phyloP scores from a whole-genome alignment of 805 yeast species.

The Saccharomycopsis amapae region DNA sequence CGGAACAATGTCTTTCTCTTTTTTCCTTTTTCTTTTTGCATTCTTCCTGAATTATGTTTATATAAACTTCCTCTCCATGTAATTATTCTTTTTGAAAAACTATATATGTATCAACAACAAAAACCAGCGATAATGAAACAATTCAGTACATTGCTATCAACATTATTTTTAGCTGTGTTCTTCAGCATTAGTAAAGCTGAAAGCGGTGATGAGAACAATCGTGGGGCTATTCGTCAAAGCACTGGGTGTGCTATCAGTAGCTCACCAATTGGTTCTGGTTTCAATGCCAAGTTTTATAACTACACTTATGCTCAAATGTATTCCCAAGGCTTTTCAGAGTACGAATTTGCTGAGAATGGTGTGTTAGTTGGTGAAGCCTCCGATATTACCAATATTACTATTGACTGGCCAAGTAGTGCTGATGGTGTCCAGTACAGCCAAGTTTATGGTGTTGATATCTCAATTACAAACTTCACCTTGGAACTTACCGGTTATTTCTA shows the following conservation, averaged over 20 bases:
- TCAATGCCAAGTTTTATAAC: conserved; percentile 4
- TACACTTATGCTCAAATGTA: neutral
- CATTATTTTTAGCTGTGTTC: too few species aligned
- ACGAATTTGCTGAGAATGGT: neutral
- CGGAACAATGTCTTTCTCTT: too few species aligned
- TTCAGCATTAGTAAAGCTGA: too few species aligned
- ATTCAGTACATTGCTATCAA: too few species aligned
- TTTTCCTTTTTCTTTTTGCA: too few species aligned
- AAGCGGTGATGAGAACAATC: conserved; percentile 3
- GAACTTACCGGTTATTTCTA: conserved; percentile 25
- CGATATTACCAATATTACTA: conserved; percentile 1
- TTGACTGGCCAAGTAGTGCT: neutral
- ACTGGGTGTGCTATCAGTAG: conserved; percentile 2
- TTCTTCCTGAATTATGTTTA: too few species aligned
- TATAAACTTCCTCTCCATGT: too few species aligned
- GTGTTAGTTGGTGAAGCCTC: neutral
- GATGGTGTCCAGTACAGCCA: neutral
- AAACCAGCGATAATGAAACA: too few species aligned
- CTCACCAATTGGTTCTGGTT: conserved; percentile 1
- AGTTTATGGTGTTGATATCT: conserved; percentile 12
- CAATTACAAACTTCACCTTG: conserved; percentile 24
- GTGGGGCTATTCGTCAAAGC: neutral
- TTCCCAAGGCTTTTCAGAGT: neutral
- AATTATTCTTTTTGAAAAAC: too few species aligned
- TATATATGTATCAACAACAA: too few species aligned